phyloP scores from a whole-genome alignment of 768 basidiomycete genomes.

The Mycena alexandri region DNA sequence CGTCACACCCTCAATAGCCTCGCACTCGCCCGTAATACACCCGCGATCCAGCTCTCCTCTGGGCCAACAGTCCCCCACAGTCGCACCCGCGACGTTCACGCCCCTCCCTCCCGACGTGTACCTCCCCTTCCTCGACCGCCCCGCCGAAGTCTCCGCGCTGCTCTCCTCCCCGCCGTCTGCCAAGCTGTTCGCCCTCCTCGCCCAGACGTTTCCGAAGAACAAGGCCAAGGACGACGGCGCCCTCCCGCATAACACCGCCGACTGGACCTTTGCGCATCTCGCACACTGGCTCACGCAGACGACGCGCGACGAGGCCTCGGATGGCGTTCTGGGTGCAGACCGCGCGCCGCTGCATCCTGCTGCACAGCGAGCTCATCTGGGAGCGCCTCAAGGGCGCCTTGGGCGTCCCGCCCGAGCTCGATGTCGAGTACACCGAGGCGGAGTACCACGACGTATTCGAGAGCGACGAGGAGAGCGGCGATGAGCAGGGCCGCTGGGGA shows the following conservation, averaged over 20 bases:
- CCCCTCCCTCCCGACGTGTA: constrained; percentile 82
- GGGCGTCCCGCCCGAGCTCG: constrained; percentile 88
- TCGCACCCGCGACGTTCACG: constrained; percentile 73
- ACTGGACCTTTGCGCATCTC: constrained; percentile 82
- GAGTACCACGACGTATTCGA: constrained; percentile 52
- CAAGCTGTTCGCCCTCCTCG: constrained; percentile 78
- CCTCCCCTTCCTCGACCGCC: constrained; percentile 89
- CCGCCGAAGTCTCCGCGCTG: constrained; percentile 78
- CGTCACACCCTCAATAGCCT: constrained; percentile 32
- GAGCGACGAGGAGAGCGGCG: constrained; percentile 51
- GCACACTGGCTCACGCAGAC: constrained; percentile 74
- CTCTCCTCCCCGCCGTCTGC: constrained; percentile 74
- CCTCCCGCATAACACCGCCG: constrained; percentile 65
- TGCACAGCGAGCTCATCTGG: constrained; percentile 90
- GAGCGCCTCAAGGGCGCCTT: constrained; percentile 90
- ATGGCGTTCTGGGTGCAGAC: constrained; percentile 79
- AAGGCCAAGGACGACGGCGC: constrained; percentile 42
- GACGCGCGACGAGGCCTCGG: constrained; percentile 72
- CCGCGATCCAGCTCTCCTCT: constrained; percentile 34
- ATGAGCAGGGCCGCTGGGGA: constrained; percentile 59
- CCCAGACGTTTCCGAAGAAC: constrained; percentile 71
- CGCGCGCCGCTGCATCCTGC: constrained; percentile 80
- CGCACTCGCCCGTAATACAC: constrained; percentile 40
- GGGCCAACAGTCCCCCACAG: constrained; percentile 21
- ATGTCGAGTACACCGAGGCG: constrained; percentile 63